phyloP scores from a whole-genome alignment of 169 alveolate species.

The Ichthyophthirius multifiliis region DNA sequence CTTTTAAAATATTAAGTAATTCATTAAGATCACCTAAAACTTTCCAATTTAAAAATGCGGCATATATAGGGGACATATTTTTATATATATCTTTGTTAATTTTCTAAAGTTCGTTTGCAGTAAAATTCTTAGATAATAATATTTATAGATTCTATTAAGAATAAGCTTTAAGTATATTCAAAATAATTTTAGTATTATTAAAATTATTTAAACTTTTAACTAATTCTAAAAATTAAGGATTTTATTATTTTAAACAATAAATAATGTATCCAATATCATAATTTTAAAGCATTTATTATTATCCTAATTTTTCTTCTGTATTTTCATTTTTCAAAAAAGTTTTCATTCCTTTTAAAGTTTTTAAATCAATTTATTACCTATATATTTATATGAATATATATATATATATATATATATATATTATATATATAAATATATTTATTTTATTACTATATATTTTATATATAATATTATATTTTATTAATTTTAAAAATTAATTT shows the following conservation, averaged over 20 bases:
- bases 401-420: no score
- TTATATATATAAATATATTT: no score
- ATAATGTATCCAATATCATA: not conserved
- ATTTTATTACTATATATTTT: no score
- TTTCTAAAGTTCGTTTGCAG: not conserved
- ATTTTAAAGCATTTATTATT: not conserved
- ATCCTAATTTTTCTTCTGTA: not conserved
- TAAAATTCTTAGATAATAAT: not conserved
- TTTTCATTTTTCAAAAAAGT: not conserved
- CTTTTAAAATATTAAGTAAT: not conserved
- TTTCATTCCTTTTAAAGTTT: not conserved
- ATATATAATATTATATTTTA: no score
- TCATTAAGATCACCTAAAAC: not conserved
- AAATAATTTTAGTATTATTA: not conserved
- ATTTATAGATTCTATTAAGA: not conserved
- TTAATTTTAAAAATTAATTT: no score
- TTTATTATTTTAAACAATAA: not conserved
- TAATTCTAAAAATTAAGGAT: not conserved
- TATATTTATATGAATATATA: not conserved
- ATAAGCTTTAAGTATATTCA: not conserved
- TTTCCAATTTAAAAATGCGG: constrained; percentile 3
- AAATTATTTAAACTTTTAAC: not conserved
- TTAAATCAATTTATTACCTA: not conserved
- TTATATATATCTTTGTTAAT: not conserved
- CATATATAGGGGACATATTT: not conserved